Evolutionary conservation across 106 monocot genomes (phyloP), one percentile per base, ranked within the genome.

Genomic region (Chionographis japonica): DNA sequence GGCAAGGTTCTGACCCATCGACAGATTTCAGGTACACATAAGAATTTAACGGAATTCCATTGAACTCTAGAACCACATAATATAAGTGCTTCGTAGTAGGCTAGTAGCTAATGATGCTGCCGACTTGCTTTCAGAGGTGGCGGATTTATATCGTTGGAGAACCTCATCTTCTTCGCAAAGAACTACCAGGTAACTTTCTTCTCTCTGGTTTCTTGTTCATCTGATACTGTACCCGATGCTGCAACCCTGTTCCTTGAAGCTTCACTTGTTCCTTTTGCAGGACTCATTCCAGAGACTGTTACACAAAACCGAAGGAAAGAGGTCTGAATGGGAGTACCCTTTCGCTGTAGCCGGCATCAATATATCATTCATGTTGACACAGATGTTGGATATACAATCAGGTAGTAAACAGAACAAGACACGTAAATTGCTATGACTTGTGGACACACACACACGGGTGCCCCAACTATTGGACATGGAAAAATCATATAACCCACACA

Each of bases 341-440:
- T 94, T 94, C 77, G 90, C 94, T 6, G 90, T 87, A 27, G 94
- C 94, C 65, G 94, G 94, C 17, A 68, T 94, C 35, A 94, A 94
- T 72, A 60, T 90, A 68, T 94, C 94, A 52, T 94, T 94, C 63
- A 90, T 88, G 94, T 67, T 94, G 51, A 65, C 75, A 12, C 94
- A 94, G 68, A 90, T 94, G 90, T 64, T 94, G 54, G 90, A 87
- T 59, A 52, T 94, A 17, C 77, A 88, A 67, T 83, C 94, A 67
- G 75, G 87, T 85, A 73, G n/a, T 54, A 46, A 46, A 6, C 46
- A 46, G 46, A 46, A 46, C 46, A 46, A 27, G 27, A 27, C 27
- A 27, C 27, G 27, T 27, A 27, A 12, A 6, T 56, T 40, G 60
- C 41, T 7, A 41, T 12, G 46, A 17, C 3, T 4, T 35, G 15